A percentile compares a stretch with the other conserved stretches of the same genome.
Conservation (phyloP, 2,329 filamentous ascomycete genomes). For the Raffaelea deltoideospora region DNA sequence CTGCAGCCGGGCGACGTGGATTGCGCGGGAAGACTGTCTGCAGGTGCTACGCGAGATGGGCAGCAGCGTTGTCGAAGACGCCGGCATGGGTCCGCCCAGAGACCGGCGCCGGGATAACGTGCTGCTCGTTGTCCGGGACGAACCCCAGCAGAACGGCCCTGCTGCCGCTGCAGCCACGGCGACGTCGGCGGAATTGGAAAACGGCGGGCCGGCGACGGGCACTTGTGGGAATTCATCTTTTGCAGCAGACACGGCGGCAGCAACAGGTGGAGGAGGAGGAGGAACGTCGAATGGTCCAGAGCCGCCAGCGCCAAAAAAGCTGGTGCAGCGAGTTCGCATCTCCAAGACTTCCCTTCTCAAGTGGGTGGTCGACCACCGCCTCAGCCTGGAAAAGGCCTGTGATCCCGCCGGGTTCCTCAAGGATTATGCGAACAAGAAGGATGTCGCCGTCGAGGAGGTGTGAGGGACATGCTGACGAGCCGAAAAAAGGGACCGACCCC, state of each 20-base stretch:
- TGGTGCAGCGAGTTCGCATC: conserved; percentile 32
- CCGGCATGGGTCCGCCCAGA: conserved; percentile 27
- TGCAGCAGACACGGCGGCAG: conserved; percentile 9
- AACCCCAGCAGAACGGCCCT: conserved; percentile 3
- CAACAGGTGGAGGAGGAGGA: conserved; percentile 1
- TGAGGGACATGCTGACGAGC: neutral
- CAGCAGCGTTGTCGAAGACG: conserved; percentile 47
- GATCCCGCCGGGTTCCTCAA: conserved; percentile 62
- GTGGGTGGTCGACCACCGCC: conserved; percentile 49
- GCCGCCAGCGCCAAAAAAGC: neutral
- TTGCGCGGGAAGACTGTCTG: conserved; percentile 72
- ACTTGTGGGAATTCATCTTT: too few relatives aligned
- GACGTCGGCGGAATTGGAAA: neutral
- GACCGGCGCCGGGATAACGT: conserved; percentile 1
- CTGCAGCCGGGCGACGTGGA: conserved; percentile 67
- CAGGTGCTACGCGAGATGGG: conserved; percentile 67
- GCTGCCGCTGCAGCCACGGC: neutral
- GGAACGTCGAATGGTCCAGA: conserved; percentile 6
- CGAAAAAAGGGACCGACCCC: too few relatives aligned
- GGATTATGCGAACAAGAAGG: conserved; percentile 39
- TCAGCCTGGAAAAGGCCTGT: conserved; percentile 51
- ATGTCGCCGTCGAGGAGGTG: neutral
- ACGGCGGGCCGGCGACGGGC: neutral
- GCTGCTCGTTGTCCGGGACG: conserved; percentile 2
- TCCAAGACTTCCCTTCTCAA: conserved; percentile 42